These are phyloP conservation scores for Ascodesmis nigricans DNA, from an alignment of 495 filamentous ascomycete species.

Conservation along the genomic window DNA sequence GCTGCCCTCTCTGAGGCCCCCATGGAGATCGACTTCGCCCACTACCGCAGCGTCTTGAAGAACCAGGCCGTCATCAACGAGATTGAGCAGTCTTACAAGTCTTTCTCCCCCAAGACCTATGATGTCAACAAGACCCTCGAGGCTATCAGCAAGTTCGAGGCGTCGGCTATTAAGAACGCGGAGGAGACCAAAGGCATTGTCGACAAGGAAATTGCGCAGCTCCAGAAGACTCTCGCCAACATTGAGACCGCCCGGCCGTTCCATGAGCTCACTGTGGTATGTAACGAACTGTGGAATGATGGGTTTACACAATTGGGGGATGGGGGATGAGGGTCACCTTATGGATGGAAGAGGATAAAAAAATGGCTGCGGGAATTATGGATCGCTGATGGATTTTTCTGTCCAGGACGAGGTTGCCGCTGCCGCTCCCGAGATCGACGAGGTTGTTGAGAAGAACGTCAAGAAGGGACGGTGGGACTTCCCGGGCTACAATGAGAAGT, in stretches of 20 bases:
- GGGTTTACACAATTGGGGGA: too few relatives aligned
- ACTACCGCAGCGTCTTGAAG: conserved; percentile 81
- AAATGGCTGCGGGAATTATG: neutral
- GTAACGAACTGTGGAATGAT: too few relatives aligned
- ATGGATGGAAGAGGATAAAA: neutral
- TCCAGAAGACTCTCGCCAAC: conserved; percentile 85
- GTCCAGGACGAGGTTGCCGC: conserved; percentile 84
- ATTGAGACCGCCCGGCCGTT: conserved; percentile 92
- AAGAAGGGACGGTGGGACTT: conserved; percentile 94
- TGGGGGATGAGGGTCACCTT: neutral
- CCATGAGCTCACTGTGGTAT: conserved; percentile 91
- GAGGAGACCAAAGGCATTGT: conserved; percentile 88
- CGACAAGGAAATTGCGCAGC: conserved; percentile 72
- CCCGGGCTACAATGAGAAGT: conserved; percentile 99
- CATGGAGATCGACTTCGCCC: conserved; percentile 68
- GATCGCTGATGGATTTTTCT: conserved; percentile 18
- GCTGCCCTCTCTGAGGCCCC: conserved; percentile 53
- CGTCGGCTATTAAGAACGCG: conserved; percentile 87
- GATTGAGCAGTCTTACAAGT: conserved; percentile 80
- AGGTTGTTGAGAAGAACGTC: conserved; percentile 76
- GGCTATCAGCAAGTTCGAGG: conserved; percentile 94
- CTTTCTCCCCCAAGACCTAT: conserved; percentile 77
- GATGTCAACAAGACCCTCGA: conserved; percentile 80
- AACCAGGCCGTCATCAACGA: conserved; percentile 86
- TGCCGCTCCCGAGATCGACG: conserved; percentile 85